A percentile compares a stretch with the other conserved stretches of the same genome.
Conservation (phyloP, 1,139 yeast species). For the Candida labiduridarum region DNA sequence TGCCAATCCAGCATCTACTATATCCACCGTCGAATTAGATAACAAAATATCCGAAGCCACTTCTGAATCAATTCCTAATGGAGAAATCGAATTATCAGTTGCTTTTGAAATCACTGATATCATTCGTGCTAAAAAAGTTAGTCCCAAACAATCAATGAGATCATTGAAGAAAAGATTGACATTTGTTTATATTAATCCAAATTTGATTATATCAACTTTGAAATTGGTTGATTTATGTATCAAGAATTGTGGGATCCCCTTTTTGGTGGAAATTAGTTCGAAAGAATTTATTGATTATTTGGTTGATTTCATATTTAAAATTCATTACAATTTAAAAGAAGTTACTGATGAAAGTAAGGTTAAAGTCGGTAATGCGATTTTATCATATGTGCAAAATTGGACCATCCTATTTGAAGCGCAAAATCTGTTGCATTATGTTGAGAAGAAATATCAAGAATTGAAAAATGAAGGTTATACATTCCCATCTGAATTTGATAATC, state of each 20-base stretch:
- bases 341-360: conserved; percentile 47
- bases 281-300: conserved; percentile 85
- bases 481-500: conserved; percentile 50
- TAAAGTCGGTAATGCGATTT: conserved; percentile 61
- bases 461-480: conserved; percentile 66
- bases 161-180: conserved; percentile 73
- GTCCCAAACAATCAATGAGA: conserved; percentile 84
- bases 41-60: conserved; percentile 76
- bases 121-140: conserved; percentile 81
- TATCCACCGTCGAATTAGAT: conserved; percentile 56
- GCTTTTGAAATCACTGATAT: conserved; percentile 89
- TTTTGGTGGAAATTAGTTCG: conserved; percentile 75
- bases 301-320: conserved; percentile 44
- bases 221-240: conserved; percentile 83
- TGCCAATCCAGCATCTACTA: conserved; percentile 23
- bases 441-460: conserved; percentile 60
- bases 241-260: conserved; percentile 90
- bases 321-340: conserved; percentile 37
- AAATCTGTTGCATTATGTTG: conserved; percentile 66
- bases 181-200: conserved; percentile 66
- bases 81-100: conserved; percentile 78
- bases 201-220: conserved; percentile 72
- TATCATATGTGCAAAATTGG: conserved; percentile 77
- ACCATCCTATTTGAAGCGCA: conserved; percentile 71
- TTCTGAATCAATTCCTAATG: conserved; percentile 86